phyloP scores from a whole-genome alignment of 2,329 filamentous ascomycete species.

The Dothiorella sarmentorum region DNA sequence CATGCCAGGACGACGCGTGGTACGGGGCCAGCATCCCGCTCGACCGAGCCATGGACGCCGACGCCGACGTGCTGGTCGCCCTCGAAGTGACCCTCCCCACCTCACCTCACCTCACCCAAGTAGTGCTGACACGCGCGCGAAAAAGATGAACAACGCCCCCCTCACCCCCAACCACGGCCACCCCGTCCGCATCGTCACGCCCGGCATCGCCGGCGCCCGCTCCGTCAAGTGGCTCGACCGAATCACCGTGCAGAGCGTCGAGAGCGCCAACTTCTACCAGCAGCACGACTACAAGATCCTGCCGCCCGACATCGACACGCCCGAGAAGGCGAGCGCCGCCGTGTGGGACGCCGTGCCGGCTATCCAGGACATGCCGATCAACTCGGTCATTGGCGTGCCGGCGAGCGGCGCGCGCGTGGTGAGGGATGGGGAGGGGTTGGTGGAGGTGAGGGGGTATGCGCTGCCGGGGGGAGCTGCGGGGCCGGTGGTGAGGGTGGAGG shows the following conservation, averaged over 20 bases:
- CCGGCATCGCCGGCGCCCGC: conserved; percentile 52
- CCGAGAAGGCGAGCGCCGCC: conserved; percentile 50
- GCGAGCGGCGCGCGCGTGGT: conserved; percentile 43
- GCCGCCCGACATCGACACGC: conserved; percentile 49
- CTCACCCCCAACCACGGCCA: conserved; percentile 49
- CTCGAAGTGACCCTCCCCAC: conserved; percentile 38
- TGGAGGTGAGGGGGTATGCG: conserved; percentile 55
- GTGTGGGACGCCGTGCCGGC: conserved; percentile 52
- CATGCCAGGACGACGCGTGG: conserved; percentile 54
- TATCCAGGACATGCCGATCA: conserved; percentile 55
- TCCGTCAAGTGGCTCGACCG: conserved; percentile 57
- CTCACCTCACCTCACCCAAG: conserved; percentile 21
- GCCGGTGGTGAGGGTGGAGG: conserved; percentile 53
- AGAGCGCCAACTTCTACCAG: conserved; percentile 56
- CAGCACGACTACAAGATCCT: conserved; percentile 59
- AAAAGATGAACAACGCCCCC: conserved; percentile 47
- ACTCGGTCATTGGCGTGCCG: conserved; percentile 53
- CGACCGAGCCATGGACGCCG: conserved; percentile 42
- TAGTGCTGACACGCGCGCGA: conserved; percentile 15
- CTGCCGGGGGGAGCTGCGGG: conserved; percentile 53
- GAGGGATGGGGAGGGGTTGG: conserved; percentile 37
- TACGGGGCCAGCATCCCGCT: conserved; percentile 56
- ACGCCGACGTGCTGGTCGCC: conserved; percentile 48
- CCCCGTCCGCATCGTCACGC: conserved; percentile 51
- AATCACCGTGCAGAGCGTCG: conserved; percentile 49